Base-by-base conservation (phyloP, 192 early-diverging fungal species). In the Gryganskiella cystojenkinii region DNA sequence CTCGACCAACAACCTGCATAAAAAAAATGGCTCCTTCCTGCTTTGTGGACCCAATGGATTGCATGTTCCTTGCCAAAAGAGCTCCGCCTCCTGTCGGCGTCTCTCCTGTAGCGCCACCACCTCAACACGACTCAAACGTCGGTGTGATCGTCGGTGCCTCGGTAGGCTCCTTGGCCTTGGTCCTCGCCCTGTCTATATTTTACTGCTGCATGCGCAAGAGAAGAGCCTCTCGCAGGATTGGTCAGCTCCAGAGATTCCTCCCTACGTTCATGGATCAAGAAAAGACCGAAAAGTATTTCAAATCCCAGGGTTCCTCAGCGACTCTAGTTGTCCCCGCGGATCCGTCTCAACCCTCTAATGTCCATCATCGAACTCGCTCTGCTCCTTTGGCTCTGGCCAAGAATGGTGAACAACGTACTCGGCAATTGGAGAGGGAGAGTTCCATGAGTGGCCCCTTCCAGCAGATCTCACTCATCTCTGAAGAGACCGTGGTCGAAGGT, bases 251-350 rank as follows among this genome's bases (percentile, higher is more conserved):
- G 24, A 30, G 54, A 35, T 78, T 78, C 61, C 66, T 78, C 11
- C 74, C 74, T 1, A 78, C 74, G 1, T 78, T 78, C 44, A 78
- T 78, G 74, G 74, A 78, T 46, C 59, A 78, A 53, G 66, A 78
- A 58, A 68, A 78, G 49, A 69, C 74, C 17, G 74, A 68, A 30
- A 68, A 59, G 20, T 78, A 78, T 30, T 78, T 78, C 61, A 45
- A 78, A 46, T 34, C 46, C 0, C 65, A 69, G 3, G 28, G 50
- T 25, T 78, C 74, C 0, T 57, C 74, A 10, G 50, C 74, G 7
- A 68, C 67, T 24, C 17, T 78, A 4, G 67, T 64, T 1, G 56
- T 30, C 31, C 37, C 62, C 34, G 24, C 45, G 20, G 10, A 46
- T 5, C 11, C 51, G 34, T 34, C 43, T 10, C 34, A 47, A 31